These are phyloP conservation scores for Pseudogymnoascus pannorum DNA, from an alignment of 2,329 filamentous ascomycete genomes.

Conservation along the genomic window DNA sequence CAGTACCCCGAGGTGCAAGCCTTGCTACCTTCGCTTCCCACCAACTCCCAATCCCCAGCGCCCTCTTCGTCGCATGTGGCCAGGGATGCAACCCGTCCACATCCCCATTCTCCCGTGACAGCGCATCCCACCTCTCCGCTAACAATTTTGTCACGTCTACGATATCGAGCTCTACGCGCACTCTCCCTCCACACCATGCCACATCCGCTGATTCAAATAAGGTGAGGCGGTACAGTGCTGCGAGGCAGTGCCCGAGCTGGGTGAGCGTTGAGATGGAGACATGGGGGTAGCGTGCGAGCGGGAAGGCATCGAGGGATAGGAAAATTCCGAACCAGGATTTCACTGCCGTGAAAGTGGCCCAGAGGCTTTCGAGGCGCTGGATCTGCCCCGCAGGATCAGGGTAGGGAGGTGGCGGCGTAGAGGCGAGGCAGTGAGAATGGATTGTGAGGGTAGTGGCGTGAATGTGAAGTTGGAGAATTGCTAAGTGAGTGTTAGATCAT, in stretches of 20 bases:
- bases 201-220: background rate
- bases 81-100: background rate
- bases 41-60: background rate
- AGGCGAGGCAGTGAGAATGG: background rate
- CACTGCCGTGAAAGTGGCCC: background rate
- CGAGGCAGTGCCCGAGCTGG: background rate
- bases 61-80: background rate
- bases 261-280: background rate
- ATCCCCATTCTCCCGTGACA: background rate
- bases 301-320: background rate
- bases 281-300: background rate
- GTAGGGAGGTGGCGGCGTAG: background rate
- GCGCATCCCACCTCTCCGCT: background rate
- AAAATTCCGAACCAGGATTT: background rate
- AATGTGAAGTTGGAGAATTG: background rate
- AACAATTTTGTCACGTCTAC: background rate
- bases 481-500: background rate
- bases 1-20: background rate
- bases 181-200: background rate
- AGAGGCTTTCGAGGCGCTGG: background rate
- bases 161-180: background rate
- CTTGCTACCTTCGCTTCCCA: background rate
- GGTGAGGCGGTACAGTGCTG: background rate
- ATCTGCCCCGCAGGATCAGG: background rate
- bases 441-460: background rate